Base-by-base conservation (phyloP, 2,329 filamentous ascomycete species). In the Aspergillus tamarii region DNA sequence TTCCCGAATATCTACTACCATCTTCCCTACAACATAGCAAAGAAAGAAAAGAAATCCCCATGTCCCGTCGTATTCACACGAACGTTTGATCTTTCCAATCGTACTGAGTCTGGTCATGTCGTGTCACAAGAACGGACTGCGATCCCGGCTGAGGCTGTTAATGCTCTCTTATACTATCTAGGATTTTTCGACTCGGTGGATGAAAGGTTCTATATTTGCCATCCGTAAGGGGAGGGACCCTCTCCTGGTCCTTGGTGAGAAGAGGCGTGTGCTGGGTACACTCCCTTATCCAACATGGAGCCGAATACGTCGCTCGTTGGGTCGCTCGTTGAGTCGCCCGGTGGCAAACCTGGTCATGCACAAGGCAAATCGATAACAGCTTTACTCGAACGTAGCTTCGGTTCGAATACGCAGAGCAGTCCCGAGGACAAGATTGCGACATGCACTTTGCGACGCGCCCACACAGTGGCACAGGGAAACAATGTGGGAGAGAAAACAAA, bases 381-480 rank as follows among this genome's bases (percentile, higher is more conserved):
- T 16, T 56, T 41, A 67, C 30, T 59, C 62, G 45, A 56, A 52
- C 55, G 64, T 60, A 61, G 62, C 59, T 34, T 67, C 61, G 64
- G 66, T 63, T 43, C 69, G 66, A 65, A 64, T 57, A 21, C 59
- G 11, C 54, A 45, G 34, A 61, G 57, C 61, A 62, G 62, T 56
- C 60, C 66, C 54, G 69, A 67, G 43, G 57, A 59, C 36, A 68
- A 67, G 26, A 67, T 68, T 66, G 63, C 67, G 64, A 69, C 70
- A 53, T 70, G 70, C 19, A 67, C 67, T 62, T 65, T 80, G 48
- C 74, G 76, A 66, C 75, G 77, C 52, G 77, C 77, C 55, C 75
- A 80, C 60, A 80, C 78, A 7, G 75, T 79, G 58, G 72, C 76
- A 64, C 76, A 78, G 63, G 70, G 71, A 52, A 74, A 70, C 64